These are phyloP conservation scores for Trypanosoma lewisi DNA, from an alignment of 208 protist species.

Conservation along the genomic window DNA sequence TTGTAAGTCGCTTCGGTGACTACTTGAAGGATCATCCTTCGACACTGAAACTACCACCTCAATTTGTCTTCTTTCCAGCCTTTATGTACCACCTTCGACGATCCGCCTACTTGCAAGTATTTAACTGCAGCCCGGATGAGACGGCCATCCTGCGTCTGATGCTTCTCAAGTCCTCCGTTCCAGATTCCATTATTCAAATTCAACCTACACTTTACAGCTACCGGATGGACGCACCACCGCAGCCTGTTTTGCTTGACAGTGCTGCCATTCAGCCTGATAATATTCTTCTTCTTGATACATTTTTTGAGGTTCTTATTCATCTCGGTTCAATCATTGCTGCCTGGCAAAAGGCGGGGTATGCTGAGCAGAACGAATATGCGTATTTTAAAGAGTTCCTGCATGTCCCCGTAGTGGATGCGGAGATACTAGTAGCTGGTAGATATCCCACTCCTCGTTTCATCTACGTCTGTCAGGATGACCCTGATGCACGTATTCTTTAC, in stretches of 20 bases:
- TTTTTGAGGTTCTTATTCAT: constrained; percentile 98
- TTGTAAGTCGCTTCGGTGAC: constrained; percentile 94
- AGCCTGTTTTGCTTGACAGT: constrained; percentile 93
- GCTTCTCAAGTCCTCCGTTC: constrained; percentile 93
- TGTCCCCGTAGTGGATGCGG: constrained; percentile 91
- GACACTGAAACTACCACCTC: constrained; percentile 85
- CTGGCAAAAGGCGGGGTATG: constrained; percentile 94
- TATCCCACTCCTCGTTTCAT: constrained; percentile 96
- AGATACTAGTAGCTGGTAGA: constrained; percentile 85
- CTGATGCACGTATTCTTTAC: constrained; percentile 96
- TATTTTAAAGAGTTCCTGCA: constrained; percentile 95
- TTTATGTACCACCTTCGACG: constrained; percentile 99
- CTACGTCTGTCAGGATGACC: constrained; percentile 95
- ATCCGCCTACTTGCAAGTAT: constrained; percentile 96
- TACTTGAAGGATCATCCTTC: constrained; percentile 91
- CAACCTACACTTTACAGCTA: constrained; percentile 98
- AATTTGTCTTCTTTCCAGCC: constrained; percentile 97
- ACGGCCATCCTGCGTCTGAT: constrained; percentile 96
- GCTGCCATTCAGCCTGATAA: constrained; percentile 86
- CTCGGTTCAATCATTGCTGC: constrained; percentile 94
- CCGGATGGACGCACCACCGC: constrained; percentile 85
- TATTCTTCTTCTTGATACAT: constrained; percentile 98
- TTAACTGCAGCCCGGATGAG: constrained; percentile 98
- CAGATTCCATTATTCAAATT: constrained; percentile 97
- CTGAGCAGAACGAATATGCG: constrained; percentile 92